Conservation (phyloP, 1,139 yeast genomes). For the Protomyces lactucae-debilis region DNA sequence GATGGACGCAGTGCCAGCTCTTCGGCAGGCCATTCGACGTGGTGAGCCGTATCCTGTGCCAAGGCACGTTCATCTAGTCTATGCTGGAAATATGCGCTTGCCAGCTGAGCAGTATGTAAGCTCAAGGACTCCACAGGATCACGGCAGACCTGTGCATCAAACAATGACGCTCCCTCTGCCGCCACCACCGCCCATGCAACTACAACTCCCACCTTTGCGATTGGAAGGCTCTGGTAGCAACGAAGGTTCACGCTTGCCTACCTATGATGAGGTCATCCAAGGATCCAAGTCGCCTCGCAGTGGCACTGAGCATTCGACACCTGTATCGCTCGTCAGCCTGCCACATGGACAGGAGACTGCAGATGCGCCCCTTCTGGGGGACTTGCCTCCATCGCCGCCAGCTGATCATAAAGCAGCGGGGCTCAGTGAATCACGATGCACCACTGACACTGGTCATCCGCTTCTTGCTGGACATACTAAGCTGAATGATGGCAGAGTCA, state of each 20-base stretch:
- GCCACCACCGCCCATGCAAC: not conserved
- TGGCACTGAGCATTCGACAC: not conserved
- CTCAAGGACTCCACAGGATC: not conserved
- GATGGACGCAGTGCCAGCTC: not conserved
- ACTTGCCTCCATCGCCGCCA: too few species aligned
- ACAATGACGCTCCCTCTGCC: not conserved
- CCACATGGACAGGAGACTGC: too few species aligned
- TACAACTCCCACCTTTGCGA: not conserved
- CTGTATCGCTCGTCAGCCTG: not conserved
- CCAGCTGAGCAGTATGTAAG: not conserved
- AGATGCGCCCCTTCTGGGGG: too few species aligned
- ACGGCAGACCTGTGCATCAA: not conserved
- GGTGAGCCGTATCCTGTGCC: not conserved
- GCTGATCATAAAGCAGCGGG: too few species aligned
- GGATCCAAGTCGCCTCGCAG: not conserved
- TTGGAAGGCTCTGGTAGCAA: not conserved
- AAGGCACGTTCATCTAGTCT: not conserved
- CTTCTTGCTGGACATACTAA: too few species aligned
- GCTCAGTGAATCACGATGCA: too few species aligned
- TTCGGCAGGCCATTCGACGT: not conserved
- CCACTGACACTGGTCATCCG: too few species aligned
- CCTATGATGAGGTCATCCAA: not conserved
- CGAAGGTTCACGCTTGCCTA: not conserved
- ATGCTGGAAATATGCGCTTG: not conserved
- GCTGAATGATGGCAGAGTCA: too few species aligned